A percentile compares a stretch with the other conserved stretches of the same genome.
Evolutionary conservation across 352 stramenopile species (phyloP).

Genomic region (Phytopythium kandeliae): DNA sequence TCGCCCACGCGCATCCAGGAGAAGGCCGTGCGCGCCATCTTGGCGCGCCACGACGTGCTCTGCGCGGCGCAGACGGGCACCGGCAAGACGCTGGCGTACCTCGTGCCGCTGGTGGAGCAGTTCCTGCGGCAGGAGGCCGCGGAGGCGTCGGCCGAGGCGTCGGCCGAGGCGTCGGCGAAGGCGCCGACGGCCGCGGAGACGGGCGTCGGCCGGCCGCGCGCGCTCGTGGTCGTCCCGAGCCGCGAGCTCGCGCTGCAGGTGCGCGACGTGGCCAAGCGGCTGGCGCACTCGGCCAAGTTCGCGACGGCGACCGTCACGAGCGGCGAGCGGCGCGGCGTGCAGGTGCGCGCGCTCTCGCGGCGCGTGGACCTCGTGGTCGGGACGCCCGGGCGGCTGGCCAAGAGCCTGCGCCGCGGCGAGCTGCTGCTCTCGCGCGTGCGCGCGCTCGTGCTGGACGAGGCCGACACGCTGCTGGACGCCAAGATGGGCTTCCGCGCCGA

Average conservation of each 20-base stretch:
- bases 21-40: conserved; percentile 42
- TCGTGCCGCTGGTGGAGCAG: conserved; percentile 72
- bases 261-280: conserved; percentile 83
- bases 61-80: conserved; percentile 69
- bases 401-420: conserved; percentile 62
- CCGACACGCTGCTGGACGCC: conserved; percentile 73
- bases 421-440: conserved; percentile 79
- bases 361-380: conserved; percentile 69
- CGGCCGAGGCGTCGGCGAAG: background rate
- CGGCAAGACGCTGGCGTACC: conserved; percentile 77
- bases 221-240: conserved; percentile 95
- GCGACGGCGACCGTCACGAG: conserved; percentile 81
- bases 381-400: conserved; percentile 66
- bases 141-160: conserved; percentile 10
- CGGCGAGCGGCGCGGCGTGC: conserved; percentile 62
- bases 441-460: conserved; percentile 77
- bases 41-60: conserved; percentile 67
- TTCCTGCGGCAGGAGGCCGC: conserved; percentile 30
- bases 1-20: conserved; percentile 46
- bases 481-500: conserved; percentile 81
- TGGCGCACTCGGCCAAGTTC: conserved; percentile 87
- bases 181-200: conserved; percentile 6
- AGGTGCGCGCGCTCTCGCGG: conserved; percentile 66
- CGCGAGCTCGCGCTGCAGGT: conserved; percentile 97
- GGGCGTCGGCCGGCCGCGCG: conserved; percentile 58